Evolutionary conservation across 305 asterid species (phyloP).

Genomic region (Fraxinus platypoda): DNA sequence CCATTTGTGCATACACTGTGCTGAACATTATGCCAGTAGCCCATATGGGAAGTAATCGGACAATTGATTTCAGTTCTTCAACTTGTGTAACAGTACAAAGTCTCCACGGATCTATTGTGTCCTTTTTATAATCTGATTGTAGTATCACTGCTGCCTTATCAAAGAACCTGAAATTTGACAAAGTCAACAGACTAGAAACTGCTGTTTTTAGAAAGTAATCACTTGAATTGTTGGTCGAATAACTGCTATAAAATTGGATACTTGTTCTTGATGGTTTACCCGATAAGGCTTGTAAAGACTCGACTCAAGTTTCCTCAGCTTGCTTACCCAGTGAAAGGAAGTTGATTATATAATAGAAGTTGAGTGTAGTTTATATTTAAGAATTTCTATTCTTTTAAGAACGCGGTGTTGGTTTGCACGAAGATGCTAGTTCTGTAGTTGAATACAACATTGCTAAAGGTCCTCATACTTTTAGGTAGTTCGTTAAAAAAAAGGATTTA

Average conservation of each 20-base stretch:
- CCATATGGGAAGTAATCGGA: conserved; percentile 73
- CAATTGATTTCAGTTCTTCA: conserved; percentile 73
- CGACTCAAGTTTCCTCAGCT: not conserved
- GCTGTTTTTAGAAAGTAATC: not conserved
- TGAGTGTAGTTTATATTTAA: not conserved
- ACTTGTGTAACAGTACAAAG: conserved; percentile 91
- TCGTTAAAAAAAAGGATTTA: not conserved
- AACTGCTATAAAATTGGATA: not conserved
- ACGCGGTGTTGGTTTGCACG: not conserved
- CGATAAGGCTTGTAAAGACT: not conserved
- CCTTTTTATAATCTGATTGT: conserved; percentile 41
- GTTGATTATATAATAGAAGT: not conserved
- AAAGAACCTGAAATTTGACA: conserved; percentile 49
- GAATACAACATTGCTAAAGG: not conserved
- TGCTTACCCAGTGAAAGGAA: not conserved
- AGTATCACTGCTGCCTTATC: conserved; percentile 81
- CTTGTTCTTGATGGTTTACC: not conserved
- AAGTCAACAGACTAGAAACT: not conserved
- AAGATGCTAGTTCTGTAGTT: not conserved
- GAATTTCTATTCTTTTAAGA: not conserved
- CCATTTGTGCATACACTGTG: conserved; percentile 73
- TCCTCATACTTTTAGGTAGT: not conserved
- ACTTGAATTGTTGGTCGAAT: not conserved
- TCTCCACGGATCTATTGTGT: conserved; percentile 54
- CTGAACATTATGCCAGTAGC: conserved; percentile 72